phyloP scores from a whole-genome alignment of 495 filamentous ascomycete genomes.

The Xanthoparmelia taractica region DNA sequence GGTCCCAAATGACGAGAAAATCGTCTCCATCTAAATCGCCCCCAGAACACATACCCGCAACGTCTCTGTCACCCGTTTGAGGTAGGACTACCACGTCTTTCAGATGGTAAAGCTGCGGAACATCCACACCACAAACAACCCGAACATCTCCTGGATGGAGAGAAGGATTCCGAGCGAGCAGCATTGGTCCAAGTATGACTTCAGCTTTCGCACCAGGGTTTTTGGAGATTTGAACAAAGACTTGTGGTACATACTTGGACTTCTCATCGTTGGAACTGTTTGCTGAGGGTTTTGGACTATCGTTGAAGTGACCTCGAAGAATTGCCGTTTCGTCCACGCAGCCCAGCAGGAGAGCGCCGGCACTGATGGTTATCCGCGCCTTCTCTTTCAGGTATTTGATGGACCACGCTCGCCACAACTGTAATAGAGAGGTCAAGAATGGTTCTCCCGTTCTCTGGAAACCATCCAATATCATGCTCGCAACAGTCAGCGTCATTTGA shows the following conservation, averaged over 20 bases:
- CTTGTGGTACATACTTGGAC: conserved; percentile 59
- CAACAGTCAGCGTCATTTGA: conserved; percentile 64
- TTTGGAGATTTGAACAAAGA: conserved; percentile 71
- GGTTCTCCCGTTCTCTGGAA: conserved; percentile 74
- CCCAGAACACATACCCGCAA: conserved; percentile 91
- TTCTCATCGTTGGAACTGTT: conserved; percentile 31
- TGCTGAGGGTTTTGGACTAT: conserved; percentile 15
- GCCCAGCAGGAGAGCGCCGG: conserved; percentile 84
- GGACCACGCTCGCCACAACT: conserved; percentile 74
- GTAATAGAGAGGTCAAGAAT: conserved; percentile 67
- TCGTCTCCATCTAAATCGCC: conserved; percentile 96
- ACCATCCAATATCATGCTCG: conserved; percentile 66
- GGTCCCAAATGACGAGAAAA: conserved; percentile 90
- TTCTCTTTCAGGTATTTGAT: conserved; percentile 87
- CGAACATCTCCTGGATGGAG: conserved; percentile 91
- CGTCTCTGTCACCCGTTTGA: conserved; percentile 69
- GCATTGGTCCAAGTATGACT: conserved; percentile 69
- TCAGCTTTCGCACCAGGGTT: conserved; percentile 47
- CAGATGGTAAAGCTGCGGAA: conserved; percentile 62
- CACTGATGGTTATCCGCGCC: conserved; percentile 70
- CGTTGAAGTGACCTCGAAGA: conserved; percentile 58
- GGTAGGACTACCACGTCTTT: conserved; percentile 83
- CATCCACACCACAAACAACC: conserved; percentile 76
- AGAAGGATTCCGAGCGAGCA: conserved; percentile 87
- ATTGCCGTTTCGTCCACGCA: conserved; percentile 76